phyloP scores from a whole-genome alignment of 306 rosid species.

The Lagenaria siceraria region DNA sequence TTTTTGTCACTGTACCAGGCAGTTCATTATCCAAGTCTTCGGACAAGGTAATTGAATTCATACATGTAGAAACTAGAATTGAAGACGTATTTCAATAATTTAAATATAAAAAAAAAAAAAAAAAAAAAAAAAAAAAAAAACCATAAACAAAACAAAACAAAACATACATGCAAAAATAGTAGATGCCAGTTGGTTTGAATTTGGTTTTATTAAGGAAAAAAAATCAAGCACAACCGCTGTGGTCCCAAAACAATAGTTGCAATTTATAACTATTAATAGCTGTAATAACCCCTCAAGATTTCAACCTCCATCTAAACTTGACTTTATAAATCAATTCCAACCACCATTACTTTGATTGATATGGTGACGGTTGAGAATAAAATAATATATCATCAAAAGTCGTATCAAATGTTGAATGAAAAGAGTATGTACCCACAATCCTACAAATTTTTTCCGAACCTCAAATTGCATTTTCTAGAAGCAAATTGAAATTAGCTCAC shows the following conservation, averaged over 20 bases:
- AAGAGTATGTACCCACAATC: background rate
- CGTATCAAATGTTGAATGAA: too few relatives aligned
- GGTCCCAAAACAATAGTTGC: background rate
- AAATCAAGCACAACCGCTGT: background rate
- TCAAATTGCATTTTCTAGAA: background rate
- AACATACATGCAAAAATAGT: background rate
- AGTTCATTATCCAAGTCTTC: background rate
- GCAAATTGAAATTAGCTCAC: background rate
- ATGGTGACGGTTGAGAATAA: background rate
- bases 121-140: too few relatives aligned
- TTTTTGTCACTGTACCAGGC: too few relatives aligned
- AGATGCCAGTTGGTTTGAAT: slow-evolving; percentile 7
- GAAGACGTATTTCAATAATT: background rate
- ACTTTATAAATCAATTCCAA: background rate
- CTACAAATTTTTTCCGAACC: background rate
- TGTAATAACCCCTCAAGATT: background rate
- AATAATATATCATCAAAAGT: too few relatives aligned
- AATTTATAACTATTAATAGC: background rate
- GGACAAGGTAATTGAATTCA: background rate
- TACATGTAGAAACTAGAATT: background rate
- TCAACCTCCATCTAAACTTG: background rate
- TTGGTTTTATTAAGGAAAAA: background rate
- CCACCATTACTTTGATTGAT: background rate
- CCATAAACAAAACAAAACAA: background rate
- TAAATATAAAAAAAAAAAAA: too few relatives aligned